Conservation (phyloP, 129 eudicot genomes). For the Ambrosia artemisiifolia region DNA sequence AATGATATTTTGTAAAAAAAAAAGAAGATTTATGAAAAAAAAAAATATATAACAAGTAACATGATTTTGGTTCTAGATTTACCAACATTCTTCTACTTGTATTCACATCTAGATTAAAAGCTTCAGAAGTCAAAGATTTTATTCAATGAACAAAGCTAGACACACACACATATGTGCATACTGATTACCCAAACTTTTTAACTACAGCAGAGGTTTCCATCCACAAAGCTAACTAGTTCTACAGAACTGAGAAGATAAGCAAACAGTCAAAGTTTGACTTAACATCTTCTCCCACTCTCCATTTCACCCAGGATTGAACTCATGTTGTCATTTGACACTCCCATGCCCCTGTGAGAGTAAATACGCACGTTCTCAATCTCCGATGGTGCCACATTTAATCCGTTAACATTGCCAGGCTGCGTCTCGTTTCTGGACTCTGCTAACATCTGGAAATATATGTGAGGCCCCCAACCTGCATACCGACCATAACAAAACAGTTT, state of each 20-base stretch:
- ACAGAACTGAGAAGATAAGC: slow-evolving; percentile 13
- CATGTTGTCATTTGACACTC: slow-evolving; percentile 25
- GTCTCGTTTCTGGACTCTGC: slow-evolving; percentile 52
- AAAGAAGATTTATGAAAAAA: no score
- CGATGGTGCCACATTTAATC: slow-evolving; percentile 31
- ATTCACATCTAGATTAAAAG: neutral
- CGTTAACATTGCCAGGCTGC: slow-evolving; percentile 24
- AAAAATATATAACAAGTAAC: no score
- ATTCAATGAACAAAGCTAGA: slow-evolving; percentile 5
- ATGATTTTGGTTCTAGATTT: neutral
- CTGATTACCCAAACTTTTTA: neutral
- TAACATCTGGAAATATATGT: slow-evolving; percentile 64
- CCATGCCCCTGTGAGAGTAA: slow-evolving; percentile 28
- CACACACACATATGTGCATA: slow-evolving; percentile 21
- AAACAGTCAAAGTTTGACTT: slow-evolving; percentile 1
- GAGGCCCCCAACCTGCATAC: slow-evolving; percentile 72
- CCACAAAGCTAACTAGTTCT: slow-evolving; percentile 19
- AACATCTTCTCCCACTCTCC: slow-evolving; percentile 53
- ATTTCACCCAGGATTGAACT: slow-evolving; percentile 38
- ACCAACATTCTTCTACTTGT: slow-evolving; percentile 7
- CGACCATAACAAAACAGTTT: neutral
- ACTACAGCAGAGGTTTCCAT: slow-evolving; percentile 6
- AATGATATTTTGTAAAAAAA: no score
- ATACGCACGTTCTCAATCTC: slow-evolving; percentile 40
- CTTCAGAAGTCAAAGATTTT: slow-evolving; percentile 5